Evolutionary conservation across 129 eudicot genomes (phyloP).

Genomic region (Smallanthus sonchifolius): DNA sequence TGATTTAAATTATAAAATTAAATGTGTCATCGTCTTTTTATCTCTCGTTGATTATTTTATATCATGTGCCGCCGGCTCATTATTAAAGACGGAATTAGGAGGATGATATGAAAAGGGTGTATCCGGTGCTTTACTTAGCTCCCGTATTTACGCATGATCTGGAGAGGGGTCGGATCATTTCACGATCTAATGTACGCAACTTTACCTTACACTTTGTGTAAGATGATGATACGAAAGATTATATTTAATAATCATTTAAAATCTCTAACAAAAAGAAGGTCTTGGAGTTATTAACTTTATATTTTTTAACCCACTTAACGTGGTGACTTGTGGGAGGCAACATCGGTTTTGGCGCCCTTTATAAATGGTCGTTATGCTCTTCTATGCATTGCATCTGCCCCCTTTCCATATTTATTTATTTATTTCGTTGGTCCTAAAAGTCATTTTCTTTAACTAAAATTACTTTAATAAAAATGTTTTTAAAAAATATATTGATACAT

Average conservation of each 20-base stretch:
- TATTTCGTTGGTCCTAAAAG: not conserved
- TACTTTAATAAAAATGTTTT: not conserved
- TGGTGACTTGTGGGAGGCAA: conserved; percentile 31
- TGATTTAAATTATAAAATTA: no score
- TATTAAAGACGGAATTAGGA: not conserved
- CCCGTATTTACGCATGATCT: no score
- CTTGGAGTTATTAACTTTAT: not conserved
- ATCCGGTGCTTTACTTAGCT: no score
- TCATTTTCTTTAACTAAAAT: not conserved
- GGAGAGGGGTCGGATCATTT: no score
- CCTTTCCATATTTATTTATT: not conserved
- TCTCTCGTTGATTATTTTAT: no score
- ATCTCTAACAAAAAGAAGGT: not conserved
- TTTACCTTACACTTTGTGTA: no score
- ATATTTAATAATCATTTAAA: not conserved
- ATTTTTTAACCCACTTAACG: conserved; percentile 19
- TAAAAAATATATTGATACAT: no score
- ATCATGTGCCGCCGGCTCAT: not conserved
- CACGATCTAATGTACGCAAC: no score
- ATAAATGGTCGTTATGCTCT: conserved; percentile 28
- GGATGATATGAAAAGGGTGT: no score
- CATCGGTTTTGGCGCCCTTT: conserved; percentile 30
- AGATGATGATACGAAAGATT: not conserved
- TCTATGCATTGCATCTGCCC: conserved; percentile 11
- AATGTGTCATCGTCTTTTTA: not conserved